Evolutionary conservation across 768 basidiomycete species (phyloP), one percentile per base, ranked within the genome.

Genomic region (Lactarius evosmus): DNA sequence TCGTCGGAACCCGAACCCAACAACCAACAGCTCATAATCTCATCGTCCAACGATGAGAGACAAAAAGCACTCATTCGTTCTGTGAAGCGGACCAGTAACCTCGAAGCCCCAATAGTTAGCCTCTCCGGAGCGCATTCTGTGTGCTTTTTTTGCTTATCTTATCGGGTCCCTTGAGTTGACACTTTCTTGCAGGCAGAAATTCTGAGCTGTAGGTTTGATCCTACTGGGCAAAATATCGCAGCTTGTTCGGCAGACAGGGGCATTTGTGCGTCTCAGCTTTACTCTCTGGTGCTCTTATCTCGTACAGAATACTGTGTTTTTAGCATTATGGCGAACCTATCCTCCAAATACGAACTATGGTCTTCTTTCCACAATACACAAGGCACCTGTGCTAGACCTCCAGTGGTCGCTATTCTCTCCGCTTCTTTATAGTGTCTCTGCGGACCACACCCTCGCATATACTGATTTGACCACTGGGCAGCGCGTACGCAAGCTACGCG

Each of bases 91-190:
- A 99, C 97, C n/a, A 94, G 91, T 75, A 88, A 83, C 69, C 82
- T 98, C 44, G 89, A 93, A 69, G 94, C 95, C 49, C 97, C 97
- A 32, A 98, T 99, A 71, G 85, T 98, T 71, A 91, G 90, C 70
- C 78, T 99, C 66, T 82, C 85, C 17, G 92, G 96, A 2, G 88
- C 94, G 5, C 94, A 97, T 76, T 82, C 86, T 55, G 91, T 95
- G 75, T 70, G 89, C 78, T 8, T 50, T 51, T 65, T 27, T 29
- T 3, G n/a, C 2, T 12, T 9, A 6, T 60, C 14, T 50, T 19
- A 1, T 50, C 9, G 38, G 14, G 52, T 50, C 32, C 1, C 29
- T 33, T 9, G 44, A 50, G 3, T 30, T n/a, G 22, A 32, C 58
- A 29, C 27, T 9, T 25, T 70, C 29, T 46, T 34, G 0, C 46